Evolutionary conservation across 139 green algal species (phyloP).

Genomic region (Tetradesmus obliquus): DNA sequence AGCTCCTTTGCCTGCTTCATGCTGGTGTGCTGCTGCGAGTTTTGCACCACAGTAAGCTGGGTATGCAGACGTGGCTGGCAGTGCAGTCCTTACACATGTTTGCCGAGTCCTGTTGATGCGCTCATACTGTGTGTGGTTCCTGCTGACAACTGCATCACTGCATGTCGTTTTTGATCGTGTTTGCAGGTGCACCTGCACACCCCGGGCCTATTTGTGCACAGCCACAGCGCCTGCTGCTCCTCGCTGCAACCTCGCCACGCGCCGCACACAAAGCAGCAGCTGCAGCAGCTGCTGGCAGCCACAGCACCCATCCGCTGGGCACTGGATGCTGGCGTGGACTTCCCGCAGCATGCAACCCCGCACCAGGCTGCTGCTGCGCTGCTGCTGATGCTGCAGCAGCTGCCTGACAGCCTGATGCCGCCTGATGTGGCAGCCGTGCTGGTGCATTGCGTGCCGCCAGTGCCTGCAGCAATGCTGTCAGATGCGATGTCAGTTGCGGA

Average conservation of each 20-base stretch:
- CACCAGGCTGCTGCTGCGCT: conserved; percentile 47
- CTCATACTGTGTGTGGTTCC: background rate
- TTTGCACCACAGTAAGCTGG: background rate
- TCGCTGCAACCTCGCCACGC: background rate
- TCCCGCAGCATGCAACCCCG: conserved; percentile 34
- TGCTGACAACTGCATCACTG: background rate
- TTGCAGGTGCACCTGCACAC: conserved; percentile 49
- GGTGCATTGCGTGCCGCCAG: conserved; percentile 37
- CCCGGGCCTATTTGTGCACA: conserved; percentile 55
- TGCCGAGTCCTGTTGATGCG: background rate
- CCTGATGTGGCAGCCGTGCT: conserved; percentile 24
- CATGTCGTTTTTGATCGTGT: no score
- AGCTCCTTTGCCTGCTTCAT: no score
- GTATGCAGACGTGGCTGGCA: background rate
- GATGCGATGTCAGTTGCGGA: conserved; percentile 41
- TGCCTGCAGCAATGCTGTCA: conserved; percentile 25
- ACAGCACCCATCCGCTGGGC: conserved; percentile 42
- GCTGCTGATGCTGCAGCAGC: conserved; percentile 46
- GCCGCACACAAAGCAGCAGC: background rate
- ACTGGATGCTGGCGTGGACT: conserved; percentile 31
- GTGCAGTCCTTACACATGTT: background rate
- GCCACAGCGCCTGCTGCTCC: conserved; percentile 23
- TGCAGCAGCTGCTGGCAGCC: conserved; percentile 31
- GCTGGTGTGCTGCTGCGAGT: background rate
- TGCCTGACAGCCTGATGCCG: conserved; percentile 42